Evolutionary conservation across 768 basidiomycete species (phyloP), one percentile per base, ranked within the genome.

Genomic region (Tulasnella calospora): DNA sequence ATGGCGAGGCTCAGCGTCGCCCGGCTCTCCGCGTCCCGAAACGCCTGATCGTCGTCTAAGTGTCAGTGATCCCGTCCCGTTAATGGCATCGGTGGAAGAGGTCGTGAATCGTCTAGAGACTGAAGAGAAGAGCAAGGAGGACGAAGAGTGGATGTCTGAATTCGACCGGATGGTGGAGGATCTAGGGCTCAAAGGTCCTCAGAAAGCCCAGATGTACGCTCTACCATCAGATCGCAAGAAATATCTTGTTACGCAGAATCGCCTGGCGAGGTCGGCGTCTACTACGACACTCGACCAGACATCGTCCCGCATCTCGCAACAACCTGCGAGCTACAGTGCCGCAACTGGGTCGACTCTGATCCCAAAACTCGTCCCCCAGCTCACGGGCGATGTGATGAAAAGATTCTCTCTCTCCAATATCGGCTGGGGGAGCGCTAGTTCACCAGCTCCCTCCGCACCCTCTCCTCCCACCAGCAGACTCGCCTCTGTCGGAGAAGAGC

Each of bases 81-180:
- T 80, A 73, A 71, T 61, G 70, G 19, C 78, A 78, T 27, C 71
- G 44, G 12, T 79, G 61, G 33, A 55, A 27, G 17, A 38, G 46
- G 80, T 74, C 79, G 81, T n/a, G 82, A 82, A 40, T 70, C 79
- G 35, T 81, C 74, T 69, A 83, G 82, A 33, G 84, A 83, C 23
- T 85, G 85, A 23, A 78, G 80, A 61, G 80, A 82, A 61, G 80
- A 82, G 36, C 12, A 85, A 86, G 27, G 82, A 81, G 41, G 85
- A 85, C 35, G 83, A 87, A 40, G 88, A 51, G 30, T 77, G 89
- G 79, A 77, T 80, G 27, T 83, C 82, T 19, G 88, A 87, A 40
- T 93, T 94, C 79, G 92, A 94, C 77, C 85, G 87, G 57, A 89
- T 94, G 86, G 87, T 96, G 82, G 89, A 93, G 79, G 88, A 91